Evolutionary conservation across 768 basidiomycete species (phyloP), one percentile per base, ranked within the genome.

Genomic region (Pilatotrama ljubarskyi): DNA sequence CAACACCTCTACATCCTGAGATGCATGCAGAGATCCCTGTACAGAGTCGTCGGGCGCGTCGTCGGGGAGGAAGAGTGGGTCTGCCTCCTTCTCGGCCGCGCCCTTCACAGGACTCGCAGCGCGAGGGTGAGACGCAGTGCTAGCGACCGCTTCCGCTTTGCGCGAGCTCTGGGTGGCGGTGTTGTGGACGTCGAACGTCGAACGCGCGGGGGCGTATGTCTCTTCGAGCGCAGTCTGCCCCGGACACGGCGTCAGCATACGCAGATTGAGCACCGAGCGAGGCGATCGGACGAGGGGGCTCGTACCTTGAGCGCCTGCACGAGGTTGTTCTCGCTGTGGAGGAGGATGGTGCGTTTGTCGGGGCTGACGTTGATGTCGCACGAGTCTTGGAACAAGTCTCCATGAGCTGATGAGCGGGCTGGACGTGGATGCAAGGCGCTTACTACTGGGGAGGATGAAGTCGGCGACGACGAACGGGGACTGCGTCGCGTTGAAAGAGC

Each of bases 361-460:
- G 97, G 96, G 62, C 87, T 92, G 59, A 98, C 91, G 62, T 99
- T 99, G 68, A 99, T 86, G 69, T 99, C 97, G 67, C 85, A 91
- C 0, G 84, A 77, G 57, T 86, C 93, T 95, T 62, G 18, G 1
- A 1, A 13, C 22, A n/a, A 24, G 8, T 35, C 7, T 20, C 49
- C 32, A 17, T 22, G 48, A 38, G 22, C 13, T n/a, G 29, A 22
- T 59, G 15, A 2, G 13, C 11, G 24, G 43, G 22, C 3, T 17
- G 35, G 36, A 1, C 3, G 4, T 22, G 18, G 8, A 36, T 6
- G 8, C 6, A 20, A 3, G 8, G 20, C 2, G 22, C 85, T 7
- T 59, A 93, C 93, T 80, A 5, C 87, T 87, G 0, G 95, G 93
- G 2, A 98, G 71, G 14, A 84, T 76, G 64, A 98, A 87, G 71